Conservation (phyloP, 2,329 filamentous ascomycete species). For the Fusarium nurragi region DNA sequence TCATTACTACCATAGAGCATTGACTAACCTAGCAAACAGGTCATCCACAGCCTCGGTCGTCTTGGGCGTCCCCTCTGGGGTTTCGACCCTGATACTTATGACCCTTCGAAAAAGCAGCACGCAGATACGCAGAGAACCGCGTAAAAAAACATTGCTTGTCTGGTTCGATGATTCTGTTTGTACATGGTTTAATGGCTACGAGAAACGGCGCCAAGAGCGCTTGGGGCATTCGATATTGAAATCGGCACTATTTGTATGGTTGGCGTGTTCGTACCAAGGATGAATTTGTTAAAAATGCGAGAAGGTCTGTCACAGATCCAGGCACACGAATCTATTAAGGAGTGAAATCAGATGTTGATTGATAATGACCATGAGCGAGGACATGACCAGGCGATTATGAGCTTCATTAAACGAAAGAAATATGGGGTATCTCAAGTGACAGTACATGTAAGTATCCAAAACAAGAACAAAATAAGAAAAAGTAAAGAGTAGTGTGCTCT, state of each 20-base stretch:
- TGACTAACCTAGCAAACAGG: slow-evolving; percentile 52
- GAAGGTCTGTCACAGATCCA: not conserved
- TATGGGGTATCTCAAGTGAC: slow-evolving; percentile 46
- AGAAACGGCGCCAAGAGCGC: slow-evolving; percentile 3
- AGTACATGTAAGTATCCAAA: slow-evolving; percentile 39
- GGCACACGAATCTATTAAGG: not conserved
- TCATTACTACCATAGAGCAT: not conserved
- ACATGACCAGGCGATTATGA: slow-evolving; percentile 34
- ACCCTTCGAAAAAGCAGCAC: slow-evolving; percentile 9
- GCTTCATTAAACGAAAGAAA: slow-evolving; percentile 40
- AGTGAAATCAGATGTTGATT: slow-evolving; percentile 19
- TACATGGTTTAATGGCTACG: not conserved
- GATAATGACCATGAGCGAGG: slow-evolving; percentile 13
- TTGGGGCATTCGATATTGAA: not conserved
- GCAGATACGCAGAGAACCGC: not conserved
- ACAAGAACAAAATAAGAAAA: slow-evolving; percentile 13
- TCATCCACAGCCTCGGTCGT: slow-evolving; percentile 60
- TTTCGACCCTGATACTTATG: slow-evolving; percentile 58
- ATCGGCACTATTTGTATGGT: slow-evolving; percentile 3
- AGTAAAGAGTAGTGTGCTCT: slow-evolving; percentile 24
- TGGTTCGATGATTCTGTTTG: not conserved
- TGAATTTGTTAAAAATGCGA: not conserved
- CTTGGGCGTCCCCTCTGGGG: slow-evolving; percentile 66
- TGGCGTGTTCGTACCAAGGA: slow-evolving; percentile 4
- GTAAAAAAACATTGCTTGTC: not conserved